phyloP scores from a whole-genome alignment of 2,329 filamentous ascomycete genomes.

The Leptosphaerulina australis region DNA sequence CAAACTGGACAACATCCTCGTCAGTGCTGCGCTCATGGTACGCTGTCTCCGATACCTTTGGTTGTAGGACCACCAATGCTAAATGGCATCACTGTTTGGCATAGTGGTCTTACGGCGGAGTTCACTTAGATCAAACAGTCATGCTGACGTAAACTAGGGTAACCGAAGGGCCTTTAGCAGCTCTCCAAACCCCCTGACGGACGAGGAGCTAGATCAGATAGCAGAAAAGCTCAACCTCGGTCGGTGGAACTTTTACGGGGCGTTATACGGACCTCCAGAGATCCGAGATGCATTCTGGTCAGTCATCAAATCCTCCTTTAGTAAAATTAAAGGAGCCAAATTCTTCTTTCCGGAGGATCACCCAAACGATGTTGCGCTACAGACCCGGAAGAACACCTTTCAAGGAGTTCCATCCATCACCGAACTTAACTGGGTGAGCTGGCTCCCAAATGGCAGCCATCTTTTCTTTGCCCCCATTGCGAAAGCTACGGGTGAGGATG shows the following conservation, averaged over 20 bases:
- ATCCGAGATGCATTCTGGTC: constrained; percentile 43
- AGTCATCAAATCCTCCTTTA: constrained; percentile 44
- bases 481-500: constrained; percentile 52
- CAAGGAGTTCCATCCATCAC: constrained; percentile 34
- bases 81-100: no score
- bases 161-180: no score
- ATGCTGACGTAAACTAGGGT: no score
- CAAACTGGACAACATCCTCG: constrained; percentile 50
- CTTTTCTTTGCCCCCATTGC: constrained; percentile 54
- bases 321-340: constrained; percentile 40
- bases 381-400: constrained; percentile 23
- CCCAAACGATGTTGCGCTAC: constrained; percentile 42
- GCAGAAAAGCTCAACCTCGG: constrained; percentile 51
- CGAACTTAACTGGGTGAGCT: constrained; percentile 45
- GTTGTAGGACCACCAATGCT: no score
- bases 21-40: constrained; percentile 51
- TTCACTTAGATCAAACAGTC: no score
- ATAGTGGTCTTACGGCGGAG: no score
- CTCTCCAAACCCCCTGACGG: constrained; percentile 41
- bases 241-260: constrained; percentile 58
- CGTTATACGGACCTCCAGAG: constrained; percentile 34
- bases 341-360: constrained; percentile 47
- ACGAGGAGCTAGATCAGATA: constrained; percentile 51
- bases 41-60: no score
- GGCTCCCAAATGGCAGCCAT: constrained; percentile 53